Percentiles rank a stretch among this genome's conserved stretches.
Evolutionary conservation across 768 basidiomycete genomes (phyloP).

Genomic region (Kwoniella sp.): DNA sequence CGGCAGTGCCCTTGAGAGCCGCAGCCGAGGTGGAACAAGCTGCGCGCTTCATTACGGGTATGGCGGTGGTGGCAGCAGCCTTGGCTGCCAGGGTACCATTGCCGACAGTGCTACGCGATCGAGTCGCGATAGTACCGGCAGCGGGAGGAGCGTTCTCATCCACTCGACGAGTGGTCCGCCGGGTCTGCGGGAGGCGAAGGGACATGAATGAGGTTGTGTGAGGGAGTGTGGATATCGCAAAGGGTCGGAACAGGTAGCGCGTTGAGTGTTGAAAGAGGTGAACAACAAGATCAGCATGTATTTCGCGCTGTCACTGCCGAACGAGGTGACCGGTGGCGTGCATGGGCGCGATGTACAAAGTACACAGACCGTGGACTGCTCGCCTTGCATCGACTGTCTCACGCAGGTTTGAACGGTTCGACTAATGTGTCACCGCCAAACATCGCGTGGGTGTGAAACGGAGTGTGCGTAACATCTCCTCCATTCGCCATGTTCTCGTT

Average conservation of each 20-base stretch:
- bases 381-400: no score
- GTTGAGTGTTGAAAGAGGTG: no score
- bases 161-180: constrained; percentile 27
- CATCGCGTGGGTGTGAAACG: constrained; percentile 16
- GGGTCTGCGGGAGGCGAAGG: no score
- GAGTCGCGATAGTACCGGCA: constrained; percentile 14
- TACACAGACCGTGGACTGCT: no score
- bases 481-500: constrained; percentile 13
- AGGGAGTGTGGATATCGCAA: no score
- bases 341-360: no score
- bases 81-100: constrained; percentile 12
- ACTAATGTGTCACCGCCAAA: constrained; percentile 12
- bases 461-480: neutral
- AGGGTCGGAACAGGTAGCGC: no score
- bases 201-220: neutral
- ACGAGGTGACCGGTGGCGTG: no score
- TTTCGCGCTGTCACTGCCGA: no score
- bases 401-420: no score
- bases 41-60: constrained; percentile 35
- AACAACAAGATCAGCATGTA: no score
- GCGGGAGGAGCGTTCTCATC: constrained; percentile 45
- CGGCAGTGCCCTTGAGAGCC: constrained; percentile 5
- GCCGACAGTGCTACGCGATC: constrained; percentile 10
- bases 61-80: constrained; percentile 20
- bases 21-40: constrained; percentile 19